Evolutionary conservation across 305 asterid species (phyloP).

Genomic region (Solanum hybrid): DNA sequence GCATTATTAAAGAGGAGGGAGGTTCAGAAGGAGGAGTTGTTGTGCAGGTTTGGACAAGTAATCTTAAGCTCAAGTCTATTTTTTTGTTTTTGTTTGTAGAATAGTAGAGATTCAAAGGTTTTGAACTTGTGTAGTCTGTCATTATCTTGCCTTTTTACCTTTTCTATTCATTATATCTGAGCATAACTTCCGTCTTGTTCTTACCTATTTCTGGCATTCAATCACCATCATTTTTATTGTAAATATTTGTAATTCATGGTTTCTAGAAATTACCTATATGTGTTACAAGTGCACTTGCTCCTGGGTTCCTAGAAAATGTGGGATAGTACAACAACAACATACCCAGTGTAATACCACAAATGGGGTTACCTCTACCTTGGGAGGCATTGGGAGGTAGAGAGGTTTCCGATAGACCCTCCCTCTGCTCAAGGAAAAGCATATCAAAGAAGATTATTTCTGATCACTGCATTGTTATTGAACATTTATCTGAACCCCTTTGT

Average conservation of each 20-base stretch:
- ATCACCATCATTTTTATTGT: background rate
- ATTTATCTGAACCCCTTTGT: slow-evolving; percentile 3
- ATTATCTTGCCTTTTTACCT: background rate
- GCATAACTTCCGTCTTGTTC: background rate
- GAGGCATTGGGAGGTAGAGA: background rate
- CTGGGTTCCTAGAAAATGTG: background rate
- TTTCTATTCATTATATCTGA: background rate
- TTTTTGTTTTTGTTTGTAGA: background rate
- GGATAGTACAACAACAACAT: background rate
- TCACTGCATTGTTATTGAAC: background rate
- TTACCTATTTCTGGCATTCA: background rate
- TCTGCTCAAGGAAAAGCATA: background rate
- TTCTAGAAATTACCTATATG: background rate
- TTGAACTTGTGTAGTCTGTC: background rate
- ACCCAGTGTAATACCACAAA: background rate
- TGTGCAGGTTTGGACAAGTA: slow-evolving; percentile 57
- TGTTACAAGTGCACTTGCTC: background rate
- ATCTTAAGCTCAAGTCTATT: background rate
- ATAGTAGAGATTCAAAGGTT: background rate
- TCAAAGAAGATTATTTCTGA: background rate
- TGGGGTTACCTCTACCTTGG: background rate
- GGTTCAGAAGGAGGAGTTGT: slow-evolving; percentile 97
- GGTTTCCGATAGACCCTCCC: background rate
- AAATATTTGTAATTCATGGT: background rate
- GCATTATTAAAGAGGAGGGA: slow-evolving; percentile 90